These are phyloP conservation scores for Fusarium longipes DNA, from an alignment of 2,329 filamentous ascomycete genomes.

Conservation along the genomic window DNA sequence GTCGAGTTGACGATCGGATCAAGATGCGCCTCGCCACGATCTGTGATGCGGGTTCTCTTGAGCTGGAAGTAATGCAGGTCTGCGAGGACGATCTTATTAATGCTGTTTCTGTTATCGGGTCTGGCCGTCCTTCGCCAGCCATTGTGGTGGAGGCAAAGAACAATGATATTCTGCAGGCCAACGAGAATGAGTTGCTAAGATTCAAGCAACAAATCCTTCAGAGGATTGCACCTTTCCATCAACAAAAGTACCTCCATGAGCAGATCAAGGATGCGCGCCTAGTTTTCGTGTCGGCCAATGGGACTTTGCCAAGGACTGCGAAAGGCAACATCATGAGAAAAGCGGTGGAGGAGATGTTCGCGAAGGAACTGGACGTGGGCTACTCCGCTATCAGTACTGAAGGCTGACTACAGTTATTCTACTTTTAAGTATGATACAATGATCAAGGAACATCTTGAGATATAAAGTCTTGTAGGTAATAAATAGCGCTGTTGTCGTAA, in stretches of 20 bases:
- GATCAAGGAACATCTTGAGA: too few relatives aligned
- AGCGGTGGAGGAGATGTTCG: background rate
- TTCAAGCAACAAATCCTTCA: background rate
- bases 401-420: background rate
- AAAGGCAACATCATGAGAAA: conserved; percentile 14
- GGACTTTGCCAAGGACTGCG: background rate
- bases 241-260: conserved; percentile 5
- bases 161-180: background rate
- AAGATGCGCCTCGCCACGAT: conserved; percentile 4
- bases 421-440: too few relatives aligned
- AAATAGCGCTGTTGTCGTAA: background rate
- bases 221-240: background rate
- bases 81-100: conserved; percentile 3
- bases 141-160: conserved; percentile 5
- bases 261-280: background rate
- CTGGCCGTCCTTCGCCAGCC: conserved; percentile 4
- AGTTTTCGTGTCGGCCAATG: background rate
- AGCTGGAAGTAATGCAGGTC: conserved; percentile 11
- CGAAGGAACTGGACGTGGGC: background rate
- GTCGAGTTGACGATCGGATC: conserved; percentile 14
- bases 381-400: background rate
- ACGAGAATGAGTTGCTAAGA: fast-evolving
- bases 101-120: background rate
- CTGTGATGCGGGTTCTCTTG: conserved; percentile 3
- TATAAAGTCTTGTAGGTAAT: background rate